Base-by-base conservation (phyloP, 331 rosid genomes). In the Prunus yedoensis region DNA sequence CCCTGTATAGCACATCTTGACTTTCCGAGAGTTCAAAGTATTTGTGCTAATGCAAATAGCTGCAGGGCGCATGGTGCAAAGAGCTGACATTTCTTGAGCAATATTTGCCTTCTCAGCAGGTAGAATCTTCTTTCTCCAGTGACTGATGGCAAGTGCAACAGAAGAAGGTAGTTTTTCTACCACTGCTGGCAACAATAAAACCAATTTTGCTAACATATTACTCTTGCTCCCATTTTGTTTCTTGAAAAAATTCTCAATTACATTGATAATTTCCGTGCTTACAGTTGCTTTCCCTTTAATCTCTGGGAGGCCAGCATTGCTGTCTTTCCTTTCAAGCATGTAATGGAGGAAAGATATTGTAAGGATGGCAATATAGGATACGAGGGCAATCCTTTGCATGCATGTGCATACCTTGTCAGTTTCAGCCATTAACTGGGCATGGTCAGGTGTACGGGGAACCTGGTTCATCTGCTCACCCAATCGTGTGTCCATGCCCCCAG, bases 41-140 rank as follows among this genome's bases (percentile, higher is more conserved):
- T 28, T 28, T 28, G 32, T 28, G 32, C 32, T 28, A 28, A 28
- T 28, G 32, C 32, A 28, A 28, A 28, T 32, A 32, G 38, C 6
- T 32, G 38, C 82, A 4, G 77, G 72, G 30, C 61, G 49, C 68
- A 72, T 71, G 51, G 53, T 64, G n/a, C 72, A 53, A 46, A 41
- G 45, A 72, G 57, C 82, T 52, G 65, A 25, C 61, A 25, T n/a
- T 13, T 59, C 69, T 43, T 35, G 77, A 28, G 51, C 53, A n/a
- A 0, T 32, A 32, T 32, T 8, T 14, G 77, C 82, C 11, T 63
- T 64, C 14, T 9, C 6, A 32, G 38, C 38, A 10, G 68, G 17
- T 18, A 78, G 18, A 38, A 56, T 53, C 50, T 51, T 78, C 61
- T 65, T 62, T 2, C 38, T 64, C 82, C 61, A 20, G n/a, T 71